Conservation (phyloP, 176 grass and related monocot genomes). For the Olyra latifolia region DNA sequence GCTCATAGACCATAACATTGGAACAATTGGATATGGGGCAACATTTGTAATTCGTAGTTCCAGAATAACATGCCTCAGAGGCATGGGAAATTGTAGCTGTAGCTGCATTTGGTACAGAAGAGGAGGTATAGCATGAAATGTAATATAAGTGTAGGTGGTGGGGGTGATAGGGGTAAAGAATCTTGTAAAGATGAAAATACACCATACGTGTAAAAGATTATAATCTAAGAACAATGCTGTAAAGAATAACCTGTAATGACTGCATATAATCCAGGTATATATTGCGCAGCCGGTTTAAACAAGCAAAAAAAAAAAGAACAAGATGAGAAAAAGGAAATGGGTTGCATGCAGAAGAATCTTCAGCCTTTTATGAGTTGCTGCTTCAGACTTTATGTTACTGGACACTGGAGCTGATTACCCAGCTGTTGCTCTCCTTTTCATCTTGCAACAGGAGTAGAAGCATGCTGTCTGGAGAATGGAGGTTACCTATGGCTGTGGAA, state of each 20-base stretch:
- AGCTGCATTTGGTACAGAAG: constrained; percentile 73
- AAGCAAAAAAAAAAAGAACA: neutral
- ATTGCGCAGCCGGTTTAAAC: constrained; percentile 11
- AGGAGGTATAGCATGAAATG: constrained; percentile 62
- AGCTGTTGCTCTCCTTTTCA: neutral
- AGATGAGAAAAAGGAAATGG: neutral
- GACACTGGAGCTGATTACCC: neutral
- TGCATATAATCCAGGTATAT: constrained; percentile 22
- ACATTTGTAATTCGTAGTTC: constrained; percentile 55
- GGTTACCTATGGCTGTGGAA: constrained; percentile 15
- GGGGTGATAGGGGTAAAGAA: constrained; percentile 59
- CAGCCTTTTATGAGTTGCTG: constrained; percentile 9
- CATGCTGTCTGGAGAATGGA: neutral
- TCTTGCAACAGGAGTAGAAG: neutral
- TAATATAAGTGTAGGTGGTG: constrained; percentile 55
- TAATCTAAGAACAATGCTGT: constrained; percentile 42
- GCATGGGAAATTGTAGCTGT: constrained; percentile 62
- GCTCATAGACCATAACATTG: neutral
- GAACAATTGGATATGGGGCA: constrained; percentile 25
- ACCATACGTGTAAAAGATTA: constrained; percentile 65
- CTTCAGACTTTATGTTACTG: constrained; percentile 20
- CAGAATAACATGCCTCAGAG: constrained; percentile 52
- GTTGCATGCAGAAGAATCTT: constrained; percentile 9
- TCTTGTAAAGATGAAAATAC: constrained; percentile 76
- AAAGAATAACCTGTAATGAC: constrained; percentile 37